Evolutionary conservation across 1,284 basidiomycete species (phyloP), one percentile per base, ranked within the genome.

Genomic region (Dichomitus squalens): DNA sequence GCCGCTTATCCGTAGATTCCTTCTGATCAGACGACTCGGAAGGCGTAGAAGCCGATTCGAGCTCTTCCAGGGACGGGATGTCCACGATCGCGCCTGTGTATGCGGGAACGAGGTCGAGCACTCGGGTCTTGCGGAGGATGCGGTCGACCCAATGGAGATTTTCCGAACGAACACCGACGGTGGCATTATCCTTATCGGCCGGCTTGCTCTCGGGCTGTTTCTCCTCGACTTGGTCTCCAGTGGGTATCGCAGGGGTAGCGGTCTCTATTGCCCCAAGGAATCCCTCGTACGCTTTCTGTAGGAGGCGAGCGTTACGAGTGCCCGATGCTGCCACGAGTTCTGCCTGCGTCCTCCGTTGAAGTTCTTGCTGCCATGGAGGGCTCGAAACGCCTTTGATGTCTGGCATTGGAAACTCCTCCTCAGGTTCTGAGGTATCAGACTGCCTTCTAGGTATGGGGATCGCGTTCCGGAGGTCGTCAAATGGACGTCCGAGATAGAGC

Each of bases 391-490:
- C 11, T 6, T 11, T 31, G 29, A 6, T 29, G 9, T 47, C 11
- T 6, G 44, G 3, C 7, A 5, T 4, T 5, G 31, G 2, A 14
- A 40, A 27, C 14, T 27, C 14, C 18, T 31, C 43, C n/a, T 12
- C 38, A 4, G 40, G 35, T 0, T 27, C 6, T 11, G 20, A 11
- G 20, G 34, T 5, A 27, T 21, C 8, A 11, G 1, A 44, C 31
- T 21, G 51, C 25, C 35, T 36, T 41, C 36, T 46, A 40, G 58
- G 59, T 23, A 52, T 14, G 0, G 49, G 39, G 14, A 65, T 39
- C 9, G 70, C 67, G 44, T 69, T 64, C 23, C 79, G 76, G n/a
- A 82, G 84, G 65, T 86, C 81, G 64, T 89, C 87, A 67, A 87
- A 88, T 14, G 79, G 77, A 36, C 73, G 72, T 23, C 68, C 58